These are phyloP conservation scores for Venturia oleaginea DNA, from an alignment of 2,329 filamentous ascomycete species.

Conservation along the genomic window DNA sequence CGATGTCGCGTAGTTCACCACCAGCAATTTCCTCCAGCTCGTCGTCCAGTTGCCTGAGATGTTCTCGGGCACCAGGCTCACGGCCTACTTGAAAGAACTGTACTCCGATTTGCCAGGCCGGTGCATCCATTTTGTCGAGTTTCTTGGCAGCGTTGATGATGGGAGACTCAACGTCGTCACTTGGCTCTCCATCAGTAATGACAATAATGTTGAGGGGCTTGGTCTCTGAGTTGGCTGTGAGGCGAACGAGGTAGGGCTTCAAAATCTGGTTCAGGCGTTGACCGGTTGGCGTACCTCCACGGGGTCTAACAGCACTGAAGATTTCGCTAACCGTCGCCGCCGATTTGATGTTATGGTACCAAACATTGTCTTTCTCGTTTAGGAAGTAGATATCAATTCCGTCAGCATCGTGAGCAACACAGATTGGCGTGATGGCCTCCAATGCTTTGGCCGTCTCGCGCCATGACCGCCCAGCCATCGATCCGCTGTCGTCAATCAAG, in stretches of 20 bases:
- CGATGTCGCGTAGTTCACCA: slow-evolving; percentile 67
- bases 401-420: slow-evolving; percentile 67
- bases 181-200: slow-evolving; percentile 79
- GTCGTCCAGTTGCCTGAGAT: slow-evolving; percentile 69
- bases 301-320: slow-evolving; percentile 59
- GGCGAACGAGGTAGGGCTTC: slow-evolving; percentile 56
- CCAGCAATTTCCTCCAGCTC: slow-evolving; percentile 46
- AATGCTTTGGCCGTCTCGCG: slow-evolving; percentile 63
- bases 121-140: slow-evolving; percentile 61
- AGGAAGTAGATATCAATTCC: slow-evolving; percentile 90
- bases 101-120: slow-evolving; percentile 75
- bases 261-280: slow-evolving; percentile 62
- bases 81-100: slow-evolving; percentile 94
- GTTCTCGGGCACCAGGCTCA: slow-evolving; percentile 54
- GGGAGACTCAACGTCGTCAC: slow-evolving; percentile 65
- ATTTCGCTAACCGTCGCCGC: slow-evolving; percentile 53
- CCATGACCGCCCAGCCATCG: slow-evolving; percentile 75
- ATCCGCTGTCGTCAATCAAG: slow-evolving; percentile 84
- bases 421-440: slow-evolving; percentile 68
- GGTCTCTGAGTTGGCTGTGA: slow-evolving; percentile 42
- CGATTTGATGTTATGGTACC: slow-evolving; percentile 57
- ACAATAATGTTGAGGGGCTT: slow-evolving; percentile 88
- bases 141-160: slow-evolving; percentile 59
- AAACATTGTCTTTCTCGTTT: slow-evolving; percentile 53
- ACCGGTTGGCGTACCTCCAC: slow-evolving; percentile 66